Percentiles rank a stretch among this genome's conserved stretches.
Conservation (phyloP, 2,329 filamentous ascomycete species). For the Exophiala dermatitidis region DNA sequence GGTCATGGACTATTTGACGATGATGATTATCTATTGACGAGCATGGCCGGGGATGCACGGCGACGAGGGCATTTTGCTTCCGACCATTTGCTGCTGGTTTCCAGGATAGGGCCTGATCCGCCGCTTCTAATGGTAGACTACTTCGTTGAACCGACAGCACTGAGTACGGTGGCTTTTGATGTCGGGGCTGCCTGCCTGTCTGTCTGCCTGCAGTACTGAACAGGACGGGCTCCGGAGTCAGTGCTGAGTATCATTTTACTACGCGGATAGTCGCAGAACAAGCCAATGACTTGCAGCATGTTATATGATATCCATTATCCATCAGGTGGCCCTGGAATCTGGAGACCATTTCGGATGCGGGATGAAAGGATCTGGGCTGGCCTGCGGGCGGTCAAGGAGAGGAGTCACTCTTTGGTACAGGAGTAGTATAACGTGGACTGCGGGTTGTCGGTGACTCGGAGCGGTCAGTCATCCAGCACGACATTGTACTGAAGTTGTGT, state of each 20-base stretch:
- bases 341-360: background rate
- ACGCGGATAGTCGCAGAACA: background rate
- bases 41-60: background rate
- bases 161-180: background rate
- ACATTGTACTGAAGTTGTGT: background rate
- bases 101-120: background rate
- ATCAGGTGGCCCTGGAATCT: background rate
- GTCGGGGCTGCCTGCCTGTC: background rate
- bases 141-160: background rate
- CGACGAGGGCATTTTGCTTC: background rate
- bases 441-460: background rate
- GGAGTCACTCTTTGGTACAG: background rate
- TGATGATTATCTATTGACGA: background rate
- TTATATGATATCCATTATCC: background rate
- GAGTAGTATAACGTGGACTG: background rate
- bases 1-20: background rate
- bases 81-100: background rate
- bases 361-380: background rate
- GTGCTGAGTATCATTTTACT: background rate
- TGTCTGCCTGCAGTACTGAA: background rate
- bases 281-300: background rate
- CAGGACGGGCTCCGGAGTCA: background rate
- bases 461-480: background rate
- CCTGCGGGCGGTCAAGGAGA: background rate
- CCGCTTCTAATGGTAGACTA: background rate